A percentile compares a stretch with the other conserved stretches of the same genome.
Evolutionary conservation across 2,329 filamentous ascomycete genomes (phyloP).

Genomic region (Colletotrichum kahawae): DNA sequence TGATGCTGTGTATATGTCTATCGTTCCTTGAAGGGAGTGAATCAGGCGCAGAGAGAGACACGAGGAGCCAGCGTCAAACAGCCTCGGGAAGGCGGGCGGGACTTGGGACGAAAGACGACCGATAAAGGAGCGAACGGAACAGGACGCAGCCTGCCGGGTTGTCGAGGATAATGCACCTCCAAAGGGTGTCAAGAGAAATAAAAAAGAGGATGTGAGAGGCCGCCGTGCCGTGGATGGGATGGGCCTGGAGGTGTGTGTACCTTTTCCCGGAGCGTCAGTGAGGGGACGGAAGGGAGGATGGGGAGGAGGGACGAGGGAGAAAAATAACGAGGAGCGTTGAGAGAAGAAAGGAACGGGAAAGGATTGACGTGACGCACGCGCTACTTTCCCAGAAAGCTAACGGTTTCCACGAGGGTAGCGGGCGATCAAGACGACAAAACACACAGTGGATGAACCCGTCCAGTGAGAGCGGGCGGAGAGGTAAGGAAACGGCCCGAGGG

Average conservation of each 20-base stretch:
- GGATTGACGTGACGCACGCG: slow-evolving; percentile 12
- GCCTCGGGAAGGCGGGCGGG: slow-evolving; percentile 1
- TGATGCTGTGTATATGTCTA: not conserved
- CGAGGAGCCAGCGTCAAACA: slow-evolving; percentile 1
- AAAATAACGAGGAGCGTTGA: not conserved
- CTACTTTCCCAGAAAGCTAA: slow-evolving; percentile 2
- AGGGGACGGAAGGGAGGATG: not conserved
- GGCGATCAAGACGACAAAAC: not conserved
- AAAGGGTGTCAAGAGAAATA: not conserved
- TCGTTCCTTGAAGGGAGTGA: not conserved
- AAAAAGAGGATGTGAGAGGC: not conserved
- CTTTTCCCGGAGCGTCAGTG: not conserved
- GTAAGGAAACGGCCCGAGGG: not conserved
- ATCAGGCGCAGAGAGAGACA: not conserved
- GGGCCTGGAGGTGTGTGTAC: not conserved
- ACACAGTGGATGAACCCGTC: not conserved
- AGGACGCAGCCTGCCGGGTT: slow-evolving; percentile 7
- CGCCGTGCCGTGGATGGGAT: slow-evolving; percentile 10
- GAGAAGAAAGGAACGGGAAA: not conserved
- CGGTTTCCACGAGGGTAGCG: slow-evolving; percentile 5
- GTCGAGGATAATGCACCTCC: not conserved
- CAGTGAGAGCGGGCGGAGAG: not conserved
- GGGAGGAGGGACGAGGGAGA: not conserved
- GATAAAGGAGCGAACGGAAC: slow-evolving; percentile 10
- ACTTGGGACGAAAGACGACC: not conserved